phyloP scores from a whole-genome alignment of 1,284 basidiomycete genomes.

The Athelia sp. region DNA sequence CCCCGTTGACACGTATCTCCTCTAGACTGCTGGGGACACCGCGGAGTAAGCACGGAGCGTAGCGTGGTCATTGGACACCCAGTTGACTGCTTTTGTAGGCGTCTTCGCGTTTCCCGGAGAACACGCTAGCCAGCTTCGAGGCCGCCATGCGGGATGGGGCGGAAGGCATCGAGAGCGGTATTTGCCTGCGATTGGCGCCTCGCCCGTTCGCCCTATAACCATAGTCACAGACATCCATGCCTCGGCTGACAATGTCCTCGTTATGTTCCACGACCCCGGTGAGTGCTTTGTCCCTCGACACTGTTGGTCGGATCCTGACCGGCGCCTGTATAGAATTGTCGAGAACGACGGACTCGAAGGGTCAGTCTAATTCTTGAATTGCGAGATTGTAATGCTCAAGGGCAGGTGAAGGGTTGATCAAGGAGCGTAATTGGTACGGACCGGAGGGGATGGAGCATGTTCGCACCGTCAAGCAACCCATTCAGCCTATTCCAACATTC shows the following conservation, averaged over 20 bases:
- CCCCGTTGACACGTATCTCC: conserved; percentile 6
- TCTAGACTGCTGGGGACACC: conserved; percentile 89
- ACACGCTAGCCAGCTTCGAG: conserved; percentile 90
- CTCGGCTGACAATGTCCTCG: conserved; percentile 82
- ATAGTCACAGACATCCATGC: conserved; percentile 87
- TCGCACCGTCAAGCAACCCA: conserved; percentile 77
- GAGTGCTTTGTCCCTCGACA: conserved; percentile 24
- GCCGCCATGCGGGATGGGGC: conserved; percentile 91
- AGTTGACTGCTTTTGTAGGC: conserved; percentile 46
- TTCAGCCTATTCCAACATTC: conserved; percentile 86
- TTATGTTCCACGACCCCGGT: conserved; percentile 97
- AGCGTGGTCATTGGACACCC: conserved; percentile 8
- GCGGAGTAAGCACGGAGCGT: conserved; percentile 60
- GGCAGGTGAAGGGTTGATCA: conserved; percentile 52
- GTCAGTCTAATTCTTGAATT: conserved; percentile 25
- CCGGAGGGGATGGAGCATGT: conserved; percentile 77
- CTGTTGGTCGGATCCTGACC: conserved; percentile 16
- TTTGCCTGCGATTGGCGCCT: conserved; percentile 32
- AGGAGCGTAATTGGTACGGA: conserved; percentile 69
- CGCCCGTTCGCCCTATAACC: conserved; percentile 41
- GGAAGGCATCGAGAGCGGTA: conserved; percentile 93
- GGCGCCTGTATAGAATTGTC: conserved; percentile 43
- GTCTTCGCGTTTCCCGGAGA: conserved; percentile 84
- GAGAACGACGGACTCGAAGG: conserved; percentile 66
- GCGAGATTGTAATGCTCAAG: conserved; percentile 16